Percentiles rank a stretch among this genome's conserved stretches.
Evolutionary conservation across 2,329 filamentous ascomycete genomes (phyloP).

Genomic region (Coleophoma cylindrospora): DNA sequence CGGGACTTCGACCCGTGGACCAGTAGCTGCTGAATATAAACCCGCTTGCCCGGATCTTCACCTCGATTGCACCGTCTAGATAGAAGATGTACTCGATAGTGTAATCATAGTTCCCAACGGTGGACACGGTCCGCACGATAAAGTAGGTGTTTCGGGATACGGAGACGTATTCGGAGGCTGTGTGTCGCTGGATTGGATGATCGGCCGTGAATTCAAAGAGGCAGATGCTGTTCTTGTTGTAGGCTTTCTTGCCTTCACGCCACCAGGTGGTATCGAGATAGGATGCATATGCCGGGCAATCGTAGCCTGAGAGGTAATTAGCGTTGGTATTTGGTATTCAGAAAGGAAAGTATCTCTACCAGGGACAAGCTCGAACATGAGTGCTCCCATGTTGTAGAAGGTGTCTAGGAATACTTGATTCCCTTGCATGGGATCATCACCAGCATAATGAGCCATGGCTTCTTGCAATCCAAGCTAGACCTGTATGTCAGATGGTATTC

Average conservation of each 20-base stretch:
- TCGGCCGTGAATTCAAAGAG: conserved; percentile 35
- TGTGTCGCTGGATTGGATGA: conserved; percentile 32
- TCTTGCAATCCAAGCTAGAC: conserved; percentile 29
- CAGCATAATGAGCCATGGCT: conserved; percentile 28
- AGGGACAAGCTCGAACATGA: conserved; percentile 22
- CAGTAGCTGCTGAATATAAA: conserved; percentile 46
- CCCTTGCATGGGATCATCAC: conserved; percentile 18
- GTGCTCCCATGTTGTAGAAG: conserved; percentile 23
- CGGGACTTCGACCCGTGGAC: conserved; percentile 10
- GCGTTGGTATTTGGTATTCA: too few species aligned
- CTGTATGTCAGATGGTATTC: neutral
- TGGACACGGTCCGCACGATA: conserved; percentile 31
- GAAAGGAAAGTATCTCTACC: neutral
- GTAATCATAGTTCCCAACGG: conserved; percentile 39
- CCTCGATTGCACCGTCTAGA: conserved; percentile 34
- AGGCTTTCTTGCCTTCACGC: conserved; percentile 15
- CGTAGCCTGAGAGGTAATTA: conserved; percentile 7
- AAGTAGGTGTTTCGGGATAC: conserved; percentile 24
- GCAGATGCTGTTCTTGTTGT: conserved; percentile 35
- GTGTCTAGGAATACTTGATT: conserved; percentile 23
- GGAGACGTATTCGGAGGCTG: conserved; percentile 16
- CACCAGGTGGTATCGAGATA: conserved; percentile 18
- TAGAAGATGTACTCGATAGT: conserved; percentile 33
- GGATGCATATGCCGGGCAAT: conserved; percentile 24
- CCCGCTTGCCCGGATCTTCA: conserved; percentile 41